A percentile compares a stretch with the other conserved stretches of the same genome.
Evolutionary conservation across 2,329 filamentous ascomycete species (phyloP).

Genomic region (Colletotrichum liriopes): DNA sequence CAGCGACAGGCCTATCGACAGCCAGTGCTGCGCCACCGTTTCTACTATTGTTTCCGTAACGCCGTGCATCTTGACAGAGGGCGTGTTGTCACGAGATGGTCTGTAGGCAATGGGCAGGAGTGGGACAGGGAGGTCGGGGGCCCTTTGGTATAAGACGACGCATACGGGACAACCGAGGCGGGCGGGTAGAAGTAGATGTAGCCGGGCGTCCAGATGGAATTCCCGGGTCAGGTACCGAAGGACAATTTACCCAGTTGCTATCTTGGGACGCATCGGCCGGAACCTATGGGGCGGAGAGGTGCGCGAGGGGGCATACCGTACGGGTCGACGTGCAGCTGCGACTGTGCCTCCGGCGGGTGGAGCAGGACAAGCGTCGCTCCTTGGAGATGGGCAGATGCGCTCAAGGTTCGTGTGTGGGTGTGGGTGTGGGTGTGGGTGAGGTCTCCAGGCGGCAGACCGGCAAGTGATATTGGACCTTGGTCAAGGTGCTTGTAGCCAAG

Average conservation of each 20-base stretch:
- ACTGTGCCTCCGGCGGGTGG: constrained; percentile 33
- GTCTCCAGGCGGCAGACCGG: constrained; percentile 18
- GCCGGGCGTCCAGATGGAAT: constrained; percentile 9
- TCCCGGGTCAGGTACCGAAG: constrained; percentile 37
- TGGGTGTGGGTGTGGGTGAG: constrained; percentile 4
- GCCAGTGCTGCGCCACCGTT: constrained; percentile 61
- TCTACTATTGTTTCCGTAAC: constrained; percentile 54
- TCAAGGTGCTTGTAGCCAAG: constrained; percentile 11
- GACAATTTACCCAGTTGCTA: constrained; percentile 35
- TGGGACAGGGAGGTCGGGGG: too few species aligned
- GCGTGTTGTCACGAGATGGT: background rate
- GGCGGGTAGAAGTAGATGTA: constrained; percentile 27
- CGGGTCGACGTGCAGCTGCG: constrained; percentile 38
- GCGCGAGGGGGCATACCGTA: constrained; percentile 34
- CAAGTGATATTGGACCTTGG: constrained; percentile 14
- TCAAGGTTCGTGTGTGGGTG: background rate
- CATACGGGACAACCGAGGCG: background rate
- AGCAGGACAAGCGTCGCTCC: constrained; percentile 23
- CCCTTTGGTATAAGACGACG: constrained; percentile 9
- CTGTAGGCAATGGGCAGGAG: background rate
- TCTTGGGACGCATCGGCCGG: constrained; percentile 29
- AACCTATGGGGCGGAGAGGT: constrained; percentile 29
- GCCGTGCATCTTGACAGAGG: constrained; percentile 45
- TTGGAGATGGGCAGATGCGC: constrained; percentile 25
- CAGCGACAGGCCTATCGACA: constrained; percentile 52